Percentiles rank a stretch among this genome's conserved stretches.
These are phyloP conservation scores for Pythium aquatile DNA, from an alignment of 352 stramenopile genomes.

Conservation along the genomic window DNA sequence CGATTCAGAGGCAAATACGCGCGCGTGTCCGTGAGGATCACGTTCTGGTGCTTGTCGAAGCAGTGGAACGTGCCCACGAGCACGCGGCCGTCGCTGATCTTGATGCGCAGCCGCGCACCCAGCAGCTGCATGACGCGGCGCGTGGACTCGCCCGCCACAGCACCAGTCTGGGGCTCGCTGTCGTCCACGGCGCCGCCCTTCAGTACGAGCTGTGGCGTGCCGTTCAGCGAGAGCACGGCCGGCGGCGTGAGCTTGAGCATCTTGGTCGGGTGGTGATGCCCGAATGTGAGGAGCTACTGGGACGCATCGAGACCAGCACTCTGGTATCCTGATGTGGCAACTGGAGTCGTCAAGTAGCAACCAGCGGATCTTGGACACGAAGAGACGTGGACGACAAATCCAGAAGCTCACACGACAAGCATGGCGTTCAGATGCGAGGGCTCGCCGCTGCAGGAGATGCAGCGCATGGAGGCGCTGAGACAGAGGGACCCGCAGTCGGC, in stretches of 20 bases:
- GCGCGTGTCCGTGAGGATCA: constrained; percentile 69
- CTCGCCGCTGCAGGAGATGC: constrained; percentile 59
- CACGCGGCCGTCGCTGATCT: constrained; percentile 72
- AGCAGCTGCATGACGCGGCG: constrained; percentile 61
- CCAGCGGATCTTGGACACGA: not conserved
- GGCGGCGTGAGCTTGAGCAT: constrained; percentile 11
- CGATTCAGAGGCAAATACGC: constrained; percentile 49
- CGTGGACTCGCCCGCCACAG: constrained; percentile 40
- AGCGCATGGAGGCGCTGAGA: constrained; percentile 47
- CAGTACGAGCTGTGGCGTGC: constrained; percentile 38
- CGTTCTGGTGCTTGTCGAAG: constrained; percentile 83
- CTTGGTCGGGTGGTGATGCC: not conserved
- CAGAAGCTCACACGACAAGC: not conserved
- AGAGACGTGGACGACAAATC: not conserved
- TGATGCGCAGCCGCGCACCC: constrained; percentile 50
- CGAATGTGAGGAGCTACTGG: constrained; percentile 9
- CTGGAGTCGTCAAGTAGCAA: constrained; percentile 1
- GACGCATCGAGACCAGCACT: not conserved
- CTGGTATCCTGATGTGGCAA: not conserved
- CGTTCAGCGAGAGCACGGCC: constrained; percentile 64
- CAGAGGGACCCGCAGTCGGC: constrained; percentile 48
- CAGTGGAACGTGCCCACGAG: constrained; percentile 69
- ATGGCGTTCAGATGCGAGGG: constrained; percentile 37
- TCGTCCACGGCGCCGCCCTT: not conserved
- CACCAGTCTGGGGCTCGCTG: not conserved